These are phyloP conservation scores for Geotrichum reessii DNA, from an alignment of 1,139 yeast species.

Conservation along the genomic window DNA sequence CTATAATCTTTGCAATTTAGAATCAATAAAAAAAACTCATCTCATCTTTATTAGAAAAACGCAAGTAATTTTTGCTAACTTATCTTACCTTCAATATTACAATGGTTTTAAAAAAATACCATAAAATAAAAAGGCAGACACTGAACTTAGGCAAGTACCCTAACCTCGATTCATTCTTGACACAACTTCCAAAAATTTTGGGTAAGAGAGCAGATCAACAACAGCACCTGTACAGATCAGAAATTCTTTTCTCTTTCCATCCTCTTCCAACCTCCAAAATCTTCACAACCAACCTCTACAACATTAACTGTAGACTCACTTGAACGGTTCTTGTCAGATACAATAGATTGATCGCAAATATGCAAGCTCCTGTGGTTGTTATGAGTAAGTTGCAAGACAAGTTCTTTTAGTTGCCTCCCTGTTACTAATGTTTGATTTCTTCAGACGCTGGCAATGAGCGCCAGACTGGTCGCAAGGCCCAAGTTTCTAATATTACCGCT, in stretches of 20 bases:
- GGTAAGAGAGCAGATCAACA: slow-evolving; percentile 10
- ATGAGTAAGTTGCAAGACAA: slow-evolving; percentile 41
- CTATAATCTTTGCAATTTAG: too few relatives aligned
- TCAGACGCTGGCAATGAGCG: slow-evolving; percentile 79
- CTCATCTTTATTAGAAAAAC: too few relatives aligned
- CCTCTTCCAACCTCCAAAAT: background rate
- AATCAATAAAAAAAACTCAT: too few relatives aligned
- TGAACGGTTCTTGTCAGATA: background rate
- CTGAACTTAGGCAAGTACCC: too few relatives aligned
- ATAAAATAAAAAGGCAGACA: too few relatives aligned
- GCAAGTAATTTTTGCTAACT: too few relatives aligned
- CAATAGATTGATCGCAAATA: slow-evolving; percentile 23
- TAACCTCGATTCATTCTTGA: slow-evolving; percentile 10
- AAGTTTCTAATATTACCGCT: slow-evolving; percentile 92
- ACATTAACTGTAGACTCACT: background rate
- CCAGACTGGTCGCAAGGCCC: slow-evolving; percentile 96
- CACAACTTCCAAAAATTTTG: slow-evolving; percentile 16
- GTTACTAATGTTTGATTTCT: background rate
- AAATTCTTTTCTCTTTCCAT: background rate
- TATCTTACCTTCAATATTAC: too few relatives aligned
- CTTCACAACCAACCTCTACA: background rate
- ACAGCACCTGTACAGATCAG: background rate
- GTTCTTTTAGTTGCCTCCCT: background rate
- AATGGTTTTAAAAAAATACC: too few relatives aligned
- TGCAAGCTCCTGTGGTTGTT: slow-evolving; percentile 67